Conservation (phyloP, 768 basidiomycete genomes). For the Neoboletus brunneissimus region DNA sequence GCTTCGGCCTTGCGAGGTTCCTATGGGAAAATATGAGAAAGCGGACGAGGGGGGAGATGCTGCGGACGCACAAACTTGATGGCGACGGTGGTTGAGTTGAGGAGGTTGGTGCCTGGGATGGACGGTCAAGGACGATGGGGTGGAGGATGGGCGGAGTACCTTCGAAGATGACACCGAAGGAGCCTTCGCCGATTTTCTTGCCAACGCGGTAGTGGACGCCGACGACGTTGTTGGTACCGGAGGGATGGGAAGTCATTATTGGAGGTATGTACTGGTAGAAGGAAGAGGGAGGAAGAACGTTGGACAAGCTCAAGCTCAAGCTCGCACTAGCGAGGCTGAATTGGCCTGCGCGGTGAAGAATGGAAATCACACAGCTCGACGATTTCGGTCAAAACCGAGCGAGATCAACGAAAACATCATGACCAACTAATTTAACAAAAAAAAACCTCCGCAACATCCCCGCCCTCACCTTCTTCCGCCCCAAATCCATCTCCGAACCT, state of each 20-base stretch:
- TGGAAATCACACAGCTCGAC: constrained; percentile 22
- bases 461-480: constrained; percentile 11
- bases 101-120: constrained; percentile 82
- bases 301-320: neutral
- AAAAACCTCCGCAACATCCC: constrained; percentile 18
- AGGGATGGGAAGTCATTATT: constrained; percentile 54
- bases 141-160: constrained; percentile 40
- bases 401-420: neutral
- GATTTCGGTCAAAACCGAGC: constrained; percentile 31
- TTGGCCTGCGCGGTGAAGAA: constrained; percentile 31
- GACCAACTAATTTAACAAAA: neutral
- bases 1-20: constrained; percentile 94
- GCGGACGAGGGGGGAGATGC: neutral
- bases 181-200: constrained; percentile 99
- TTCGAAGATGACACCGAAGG: constrained; percentile 95
- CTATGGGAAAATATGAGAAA: constrained; percentile 38
- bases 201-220: constrained; percentile 98
- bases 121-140: neutral
- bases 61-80: constrained; percentile 93
- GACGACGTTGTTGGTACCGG: constrained; percentile 74
- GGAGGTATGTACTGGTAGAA: constrained; percentile 20
- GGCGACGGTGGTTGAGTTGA: constrained; percentile 98
- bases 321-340: constrained; percentile 26
- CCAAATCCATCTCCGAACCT: constrained; percentile 9
- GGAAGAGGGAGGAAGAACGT: neutral